phyloP scores from a whole-genome alignment of 1,139 yeast species.

The Eremothecium gossypii region DNA sequence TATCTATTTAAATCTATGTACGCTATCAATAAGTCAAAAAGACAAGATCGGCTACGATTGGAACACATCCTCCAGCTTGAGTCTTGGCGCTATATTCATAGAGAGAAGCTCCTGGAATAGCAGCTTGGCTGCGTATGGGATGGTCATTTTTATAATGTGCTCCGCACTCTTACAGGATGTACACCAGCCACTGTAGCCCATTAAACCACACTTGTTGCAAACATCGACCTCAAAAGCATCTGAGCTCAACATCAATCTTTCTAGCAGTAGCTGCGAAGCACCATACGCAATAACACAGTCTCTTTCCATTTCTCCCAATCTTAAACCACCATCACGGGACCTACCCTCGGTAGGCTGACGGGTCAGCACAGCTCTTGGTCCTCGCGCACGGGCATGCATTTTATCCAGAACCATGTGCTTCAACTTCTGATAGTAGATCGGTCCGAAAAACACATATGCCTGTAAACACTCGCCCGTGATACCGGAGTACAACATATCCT shows the following conservation, averaged over 20 bases:
- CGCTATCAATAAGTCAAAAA: background rate
- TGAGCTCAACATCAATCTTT: constrained; percentile 91
- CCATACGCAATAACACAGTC: constrained; percentile 99
- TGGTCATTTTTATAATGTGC: constrained; percentile 82
- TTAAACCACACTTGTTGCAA: constrained; percentile 90
- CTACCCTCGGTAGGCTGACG: constrained; percentile 99
- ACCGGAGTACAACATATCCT: constrained; percentile 97
- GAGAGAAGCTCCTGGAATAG: constrained; percentile 92
- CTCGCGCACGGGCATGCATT: constrained; percentile 99
- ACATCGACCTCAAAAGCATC: constrained; percentile 97
- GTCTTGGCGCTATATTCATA: constrained; percentile 95
- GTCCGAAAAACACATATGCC: constrained; percentile 97
- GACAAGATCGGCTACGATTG: constrained; percentile 11
- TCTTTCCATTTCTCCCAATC: constrained; percentile 99
- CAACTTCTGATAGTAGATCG: constrained; percentile 93
- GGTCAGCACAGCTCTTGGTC: constrained; percentile 95
- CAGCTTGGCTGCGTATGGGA: constrained; percentile 95
- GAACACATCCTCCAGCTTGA: constrained; percentile 81
- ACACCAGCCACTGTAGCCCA: constrained; percentile 98
- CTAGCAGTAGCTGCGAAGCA: constrained; percentile 88
- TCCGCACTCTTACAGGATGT: constrained; percentile 88
- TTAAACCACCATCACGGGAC: constrained; percentile 96
- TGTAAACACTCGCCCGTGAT: constrained; percentile 95
- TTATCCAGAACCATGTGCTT: constrained; percentile 98
- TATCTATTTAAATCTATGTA: background rate